Evolutionary conservation across 768 basidiomycete genomes (phyloP), one percentile per base, ranked within the genome.

Genomic region (Calocybe gangraenosa): DNA sequence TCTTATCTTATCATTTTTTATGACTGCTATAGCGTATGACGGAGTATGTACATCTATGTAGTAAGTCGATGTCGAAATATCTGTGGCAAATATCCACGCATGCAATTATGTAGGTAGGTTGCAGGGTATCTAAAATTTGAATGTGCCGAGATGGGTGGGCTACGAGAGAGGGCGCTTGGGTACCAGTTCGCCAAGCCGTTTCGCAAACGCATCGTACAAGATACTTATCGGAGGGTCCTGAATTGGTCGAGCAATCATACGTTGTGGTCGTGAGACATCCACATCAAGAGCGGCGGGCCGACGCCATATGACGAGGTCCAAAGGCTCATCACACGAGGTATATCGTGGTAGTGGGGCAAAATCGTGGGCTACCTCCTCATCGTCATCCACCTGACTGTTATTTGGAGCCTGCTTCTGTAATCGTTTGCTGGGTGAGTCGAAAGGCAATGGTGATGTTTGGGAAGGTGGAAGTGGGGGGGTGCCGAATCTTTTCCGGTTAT

Each of bases 261-360:
- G 41, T 30, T 47, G 54, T 23, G 54, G 54, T 8, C 52, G 50
- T 14, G 55, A 44, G 31, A 58, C 48, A 43, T 58, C 55, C 50
- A 53, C 44, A n/a, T 51, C 34, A 17, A 51, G 45, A 19, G 46
- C 32, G 19, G 28, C 22, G 21, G 56, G 51, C 15, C 40, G 51
- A 8, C 37, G 50, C 51, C 49, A 53, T 13, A 55, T 32, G 10
- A 40, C 32, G 18, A 58, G 37, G 17, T 55, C 51, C 23, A 51
- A 39, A 18, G 43, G 31, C 23, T 44, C 32, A 18, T 34, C 13
- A 11, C 10, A 35, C n/a, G 40, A 21, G 14, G 46, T 11, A 39
- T 42, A 52, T 40, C n/a, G 28, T 15, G 47, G 42, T n/a, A 58
- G 48, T 20, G 47, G 44, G 7, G 17, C 50, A 43, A 58, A 53